These are phyloP conservation scores for Lepiota brunneoincarnata DNA, from an alignment of 768 basidiomycete species.

Conservation along the genomic window DNA sequence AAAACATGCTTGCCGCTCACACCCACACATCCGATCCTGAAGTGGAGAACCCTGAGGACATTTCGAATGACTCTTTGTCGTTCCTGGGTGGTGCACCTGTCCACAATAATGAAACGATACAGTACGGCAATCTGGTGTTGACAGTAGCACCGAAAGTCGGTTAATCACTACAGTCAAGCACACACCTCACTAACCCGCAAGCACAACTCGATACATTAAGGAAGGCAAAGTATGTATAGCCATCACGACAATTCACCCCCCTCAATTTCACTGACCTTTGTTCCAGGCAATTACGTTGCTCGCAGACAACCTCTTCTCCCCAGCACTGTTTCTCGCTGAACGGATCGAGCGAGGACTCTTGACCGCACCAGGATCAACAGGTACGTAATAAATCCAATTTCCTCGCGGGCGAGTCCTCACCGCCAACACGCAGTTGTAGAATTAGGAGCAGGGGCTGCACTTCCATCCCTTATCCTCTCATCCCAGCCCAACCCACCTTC, in stretches of 20 bases:
- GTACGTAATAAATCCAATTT: constrained; percentile 25
- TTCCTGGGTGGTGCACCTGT: constrained; percentile 47
- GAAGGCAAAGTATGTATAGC: not conserved
- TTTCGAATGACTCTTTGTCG: constrained; percentile 48
- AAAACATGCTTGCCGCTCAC: not conserved
- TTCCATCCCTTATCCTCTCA: constrained; percentile 63
- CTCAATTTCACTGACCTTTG: not conserved
- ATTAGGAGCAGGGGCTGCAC: constrained; percentile 64
- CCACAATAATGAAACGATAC: constrained; percentile 40
- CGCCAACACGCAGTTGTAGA: constrained; percentile 50
- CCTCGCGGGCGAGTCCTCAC: not conserved
- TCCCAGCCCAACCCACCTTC: constrained; percentile 42
- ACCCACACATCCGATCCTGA: not conserved
- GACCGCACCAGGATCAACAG: constrained; percentile 34
- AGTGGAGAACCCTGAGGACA: constrained; percentile 40
- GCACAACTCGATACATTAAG: constrained; percentile 5
- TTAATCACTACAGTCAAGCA: constrained; percentile 17
- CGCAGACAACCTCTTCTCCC: constrained; percentile 74
- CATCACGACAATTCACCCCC: not conserved
- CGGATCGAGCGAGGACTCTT: constrained; percentile 57
- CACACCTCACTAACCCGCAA: constrained; percentile 40
- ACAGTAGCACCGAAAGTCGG: constrained; percentile 60
- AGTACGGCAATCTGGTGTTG: constrained; percentile 52
- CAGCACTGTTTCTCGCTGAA: constrained; percentile 64
- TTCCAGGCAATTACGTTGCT: constrained; percentile 65